phyloP scores from a whole-genome alignment of 129 eudicot species.

The Chrysanthemum lavandulifolium region DNA sequence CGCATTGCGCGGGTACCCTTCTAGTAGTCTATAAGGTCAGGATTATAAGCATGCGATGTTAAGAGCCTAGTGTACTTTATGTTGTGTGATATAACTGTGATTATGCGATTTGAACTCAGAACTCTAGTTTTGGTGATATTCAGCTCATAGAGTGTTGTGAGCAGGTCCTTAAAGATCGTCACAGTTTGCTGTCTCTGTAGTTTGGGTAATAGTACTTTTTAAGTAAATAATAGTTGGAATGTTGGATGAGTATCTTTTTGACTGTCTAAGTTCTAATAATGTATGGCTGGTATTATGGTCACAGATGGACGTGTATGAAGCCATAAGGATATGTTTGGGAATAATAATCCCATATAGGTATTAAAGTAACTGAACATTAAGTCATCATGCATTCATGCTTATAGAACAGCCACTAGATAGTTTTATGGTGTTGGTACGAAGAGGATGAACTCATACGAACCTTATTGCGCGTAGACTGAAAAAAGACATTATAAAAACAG shows the following conservation, averaged over 20 bases:
- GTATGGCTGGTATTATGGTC: slow-evolving; percentile 8
- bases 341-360: not conserved
- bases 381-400: too few relatives aligned
- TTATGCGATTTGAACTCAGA: too few relatives aligned
- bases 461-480: not conserved
- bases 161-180: too few relatives aligned
- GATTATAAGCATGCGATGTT: not conserved
- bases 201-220: too few relatives aligned
- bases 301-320: not conserved
- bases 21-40: not conserved
- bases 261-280: not conserved
- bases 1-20: too few relatives aligned
- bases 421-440: slow-evolving; percentile 1
- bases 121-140: too few relatives aligned
- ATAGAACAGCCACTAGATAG: not conserved
- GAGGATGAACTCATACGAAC: not conserved
- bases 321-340: not conserved
- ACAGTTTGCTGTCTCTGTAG: too few relatives aligned
- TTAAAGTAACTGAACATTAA: not conserved
- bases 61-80: not conserved
- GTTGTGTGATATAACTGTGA: too few relatives aligned
- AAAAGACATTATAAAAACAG: too few relatives aligned
- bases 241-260: too few relatives aligned
- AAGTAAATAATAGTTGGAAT: too few relatives aligned
- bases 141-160: too few relatives aligned